A percentile compares a stretch with the other conserved stretches of the same genome.
These are phyloP conservation scores for Cystofilobasidium bisporidii DNA, from an alignment of 768 basidiomycete species.

Conservation along the genomic window DNA sequence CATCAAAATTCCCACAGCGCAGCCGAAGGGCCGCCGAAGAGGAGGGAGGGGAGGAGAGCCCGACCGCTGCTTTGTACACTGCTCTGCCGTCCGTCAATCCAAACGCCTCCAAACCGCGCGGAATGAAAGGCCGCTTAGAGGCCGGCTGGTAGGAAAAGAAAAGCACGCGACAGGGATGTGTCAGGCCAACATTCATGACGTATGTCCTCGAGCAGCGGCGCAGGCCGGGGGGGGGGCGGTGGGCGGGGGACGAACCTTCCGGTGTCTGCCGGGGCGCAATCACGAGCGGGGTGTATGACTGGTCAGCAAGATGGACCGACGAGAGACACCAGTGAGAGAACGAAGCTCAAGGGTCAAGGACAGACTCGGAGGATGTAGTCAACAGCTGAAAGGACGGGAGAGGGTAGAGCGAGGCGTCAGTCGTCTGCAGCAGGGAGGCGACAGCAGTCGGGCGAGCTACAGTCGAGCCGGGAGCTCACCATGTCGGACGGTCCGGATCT, in stretches of 20 bases:
- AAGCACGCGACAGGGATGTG: too few relatives aligned
- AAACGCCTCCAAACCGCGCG: too few relatives aligned
- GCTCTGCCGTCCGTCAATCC: background rate
- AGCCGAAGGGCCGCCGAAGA: too few relatives aligned
- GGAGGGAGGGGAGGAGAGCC: too few relatives aligned
- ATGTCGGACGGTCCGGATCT: conserved; percentile 81
- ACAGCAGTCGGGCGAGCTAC: conserved; percentile 21
- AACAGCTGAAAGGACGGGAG: conserved; percentile 54
- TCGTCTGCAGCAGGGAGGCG: conserved; percentile 5
- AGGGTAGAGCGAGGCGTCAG: conserved; percentile 9
- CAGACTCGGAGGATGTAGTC: conserved; percentile 72
- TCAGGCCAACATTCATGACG: too few relatives aligned
- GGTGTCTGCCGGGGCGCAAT: conserved; percentile 48
- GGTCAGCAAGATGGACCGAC: background rate
- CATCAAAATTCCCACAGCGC: too few relatives aligned
- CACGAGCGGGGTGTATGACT: too few relatives aligned
- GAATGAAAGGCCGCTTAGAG: too few relatives aligned
- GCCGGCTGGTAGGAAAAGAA: background rate
- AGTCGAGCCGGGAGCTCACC: conserved; percentile 54
- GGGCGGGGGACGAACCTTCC: conserved; percentile 52
- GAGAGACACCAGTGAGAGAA: background rate
- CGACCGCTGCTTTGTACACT: background rate
- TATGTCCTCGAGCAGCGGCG: background rate
- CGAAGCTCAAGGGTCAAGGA: background rate
- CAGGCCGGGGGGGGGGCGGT: background rate